Evolutionary conservation across 2,329 filamentous ascomycete species (phyloP).

Genomic region (Fusarium dimerum): DNA sequence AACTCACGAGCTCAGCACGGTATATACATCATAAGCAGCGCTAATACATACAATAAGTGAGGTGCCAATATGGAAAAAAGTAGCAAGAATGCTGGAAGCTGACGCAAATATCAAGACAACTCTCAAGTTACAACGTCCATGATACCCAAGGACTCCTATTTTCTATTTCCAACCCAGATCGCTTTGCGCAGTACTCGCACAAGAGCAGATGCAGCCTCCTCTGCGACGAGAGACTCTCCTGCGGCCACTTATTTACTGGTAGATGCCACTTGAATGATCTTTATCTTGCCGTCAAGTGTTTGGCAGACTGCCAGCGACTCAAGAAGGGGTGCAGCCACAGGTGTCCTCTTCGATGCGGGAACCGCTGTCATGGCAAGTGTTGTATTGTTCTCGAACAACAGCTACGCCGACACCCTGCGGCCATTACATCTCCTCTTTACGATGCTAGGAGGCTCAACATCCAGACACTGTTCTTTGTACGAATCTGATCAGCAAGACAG

Average conservation of each 20-base stretch:
- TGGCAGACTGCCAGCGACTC: conserved; percentile 43
- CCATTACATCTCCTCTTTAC: conserved; percentile 3
- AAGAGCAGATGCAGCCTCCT: conserved; percentile 59
- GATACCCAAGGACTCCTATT: conserved; percentile 55
- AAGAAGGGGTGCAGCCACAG: conserved; percentile 44
- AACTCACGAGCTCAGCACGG: conserved; percentile 66
- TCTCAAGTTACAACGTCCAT: conserved; percentile 59
- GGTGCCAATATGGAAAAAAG: conserved; percentile 54
- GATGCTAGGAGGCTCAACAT: too few relatives aligned
- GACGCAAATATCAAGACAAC: conserved; percentile 45
- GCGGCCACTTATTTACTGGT: conserved; percentile 47
- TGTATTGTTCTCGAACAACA: neutral
- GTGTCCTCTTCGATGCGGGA: conserved; percentile 44
- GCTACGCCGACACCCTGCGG: conserved; percentile 20
- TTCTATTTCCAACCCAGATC: conserved; percentile 50
- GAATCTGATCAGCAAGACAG: too few relatives aligned
- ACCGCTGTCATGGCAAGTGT: conserved; percentile 35
- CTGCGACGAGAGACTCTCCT: conserved; percentile 49
- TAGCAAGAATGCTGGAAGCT: conserved; percentile 8
- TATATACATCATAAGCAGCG: conserved; percentile 69
- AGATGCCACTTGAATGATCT: conserved; percentile 48
- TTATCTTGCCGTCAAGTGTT: conserved; percentile 46
- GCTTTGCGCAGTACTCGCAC: conserved; percentile 56
- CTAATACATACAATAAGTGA: conserved; percentile 54
- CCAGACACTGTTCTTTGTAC: too few relatives aligned